phyloP scores from a whole-genome alignment of 768 basidiomycete species.

The Collybia mongolica region DNA sequence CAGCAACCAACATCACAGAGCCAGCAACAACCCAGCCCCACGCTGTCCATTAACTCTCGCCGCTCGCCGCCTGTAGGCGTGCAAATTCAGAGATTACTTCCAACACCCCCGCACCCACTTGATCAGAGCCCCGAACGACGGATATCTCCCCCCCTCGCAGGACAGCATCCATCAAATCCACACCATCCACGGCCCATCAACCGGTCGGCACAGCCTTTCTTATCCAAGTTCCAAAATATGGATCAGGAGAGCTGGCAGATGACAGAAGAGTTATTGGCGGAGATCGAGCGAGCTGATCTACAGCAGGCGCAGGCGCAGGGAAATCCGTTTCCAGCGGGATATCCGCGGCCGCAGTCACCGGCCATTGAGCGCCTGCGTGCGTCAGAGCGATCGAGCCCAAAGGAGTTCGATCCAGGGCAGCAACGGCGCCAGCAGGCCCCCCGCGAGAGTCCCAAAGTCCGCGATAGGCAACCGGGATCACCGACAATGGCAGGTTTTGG shows the following conservation, averaged over 20 bases:
- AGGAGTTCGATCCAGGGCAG: slow-evolving; percentile 43
- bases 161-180: slow-evolving; percentile 33
- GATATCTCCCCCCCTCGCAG: slow-evolving; percentile 30
- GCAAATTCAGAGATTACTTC: slow-evolving; percentile 33
- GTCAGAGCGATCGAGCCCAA: slow-evolving; percentile 54
- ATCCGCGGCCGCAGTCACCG: slow-evolving; percentile 30
- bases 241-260: slow-evolving; percentile 61
- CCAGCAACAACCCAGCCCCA: slow-evolving; percentile 46
- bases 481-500: slow-evolving; percentile 31
- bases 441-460: slow-evolving; percentile 44
- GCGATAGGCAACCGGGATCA: slow-evolving; percentile 43
- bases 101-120: slow-evolving; percentile 44
- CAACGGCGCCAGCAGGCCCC: slow-evolving; percentile 36
- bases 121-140: slow-evolving; percentile 29
- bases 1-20: slow-evolving; percentile 39
- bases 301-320: slow-evolving; percentile 54
- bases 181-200: slow-evolving; percentile 68
- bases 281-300: slow-evolving; percentile 70
- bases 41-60: slow-evolving; percentile 37
- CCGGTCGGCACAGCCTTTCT: slow-evolving; percentile 56
- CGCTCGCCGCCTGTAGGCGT: slow-evolving; percentile 37
- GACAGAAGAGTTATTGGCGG: slow-evolving; percentile 67
- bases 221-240: slow-evolving; percentile 50
- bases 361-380: slow-evolving; percentile 55
- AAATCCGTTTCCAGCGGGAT: slow-evolving; percentile 31